phyloP scores from a whole-genome alignment of 306 rosid species.

The Ormosia semicastrata region DNA sequence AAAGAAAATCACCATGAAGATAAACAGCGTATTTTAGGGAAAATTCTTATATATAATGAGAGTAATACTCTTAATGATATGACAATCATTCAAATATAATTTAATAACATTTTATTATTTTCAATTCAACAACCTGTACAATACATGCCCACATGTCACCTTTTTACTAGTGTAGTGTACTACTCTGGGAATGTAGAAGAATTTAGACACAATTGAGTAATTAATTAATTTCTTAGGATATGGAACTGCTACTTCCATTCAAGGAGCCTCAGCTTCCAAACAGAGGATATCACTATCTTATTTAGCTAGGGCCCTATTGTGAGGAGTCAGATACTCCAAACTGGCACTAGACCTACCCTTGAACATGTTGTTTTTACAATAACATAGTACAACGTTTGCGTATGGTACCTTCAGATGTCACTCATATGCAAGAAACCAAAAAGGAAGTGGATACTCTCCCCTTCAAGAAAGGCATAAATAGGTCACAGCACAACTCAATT shows the following conservation, averaged over 20 bases:
- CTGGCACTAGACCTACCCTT: neutral
- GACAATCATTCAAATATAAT: too few species aligned
- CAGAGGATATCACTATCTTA: neutral
- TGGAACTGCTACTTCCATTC: neutral
- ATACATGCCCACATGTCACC: too few species aligned
- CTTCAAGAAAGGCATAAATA: neutral
- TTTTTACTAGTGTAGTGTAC: too few species aligned
- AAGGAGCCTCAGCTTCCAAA: neutral
- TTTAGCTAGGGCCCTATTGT: neutral
- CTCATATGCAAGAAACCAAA: neutral
- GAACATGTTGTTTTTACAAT: neutral
- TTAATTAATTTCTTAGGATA: neutral
- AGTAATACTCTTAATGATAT: too few species aligned
- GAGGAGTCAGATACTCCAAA: neutral
- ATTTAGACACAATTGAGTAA: neutral
- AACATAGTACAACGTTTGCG: neutral
- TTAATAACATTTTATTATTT: too few species aligned
- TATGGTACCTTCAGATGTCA: neutral
- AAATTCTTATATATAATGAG: too few species aligned
- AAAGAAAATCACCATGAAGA: neutral
- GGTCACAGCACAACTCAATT: neutral
- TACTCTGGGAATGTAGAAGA: too few species aligned
- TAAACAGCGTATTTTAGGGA: neutral
- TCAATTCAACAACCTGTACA: too few species aligned
- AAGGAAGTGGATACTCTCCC: neutral